phyloP scores from a whole-genome alignment of 139 green algal genomes.

The Spirogloea muscicola region DNA sequence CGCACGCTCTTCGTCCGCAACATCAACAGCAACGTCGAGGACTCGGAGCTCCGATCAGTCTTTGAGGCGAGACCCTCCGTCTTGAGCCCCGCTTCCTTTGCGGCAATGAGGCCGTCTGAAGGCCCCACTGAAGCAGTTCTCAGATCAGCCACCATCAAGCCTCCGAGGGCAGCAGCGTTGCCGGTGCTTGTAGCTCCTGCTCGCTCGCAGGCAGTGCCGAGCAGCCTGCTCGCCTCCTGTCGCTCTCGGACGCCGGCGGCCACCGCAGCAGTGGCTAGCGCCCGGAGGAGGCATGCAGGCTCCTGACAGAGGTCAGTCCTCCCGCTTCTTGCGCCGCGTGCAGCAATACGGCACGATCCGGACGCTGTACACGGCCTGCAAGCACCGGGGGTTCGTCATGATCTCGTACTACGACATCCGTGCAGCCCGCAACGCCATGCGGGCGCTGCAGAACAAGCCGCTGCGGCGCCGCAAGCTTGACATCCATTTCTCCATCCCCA shows the following conservation, averaged over 20 bases:
- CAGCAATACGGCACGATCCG: constrained; percentile 77
- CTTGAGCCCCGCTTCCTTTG: background rate
- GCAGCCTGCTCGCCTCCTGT: background rate
- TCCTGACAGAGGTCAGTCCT: background rate
- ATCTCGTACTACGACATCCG: constrained; percentile 88
- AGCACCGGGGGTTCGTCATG: constrained; percentile 78
- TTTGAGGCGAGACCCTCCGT: constrained; percentile 40
- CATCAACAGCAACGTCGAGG: constrained; percentile 57
- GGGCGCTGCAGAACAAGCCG: constrained; percentile 59
- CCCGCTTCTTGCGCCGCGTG: background rate
- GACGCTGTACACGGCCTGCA: constrained; percentile 71
- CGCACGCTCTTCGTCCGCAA: constrained; percentile 75
- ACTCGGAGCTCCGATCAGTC: constrained; percentile 43
- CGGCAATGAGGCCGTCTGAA: background rate
- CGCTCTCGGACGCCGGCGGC: too few species aligned
- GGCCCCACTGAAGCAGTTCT: background rate
- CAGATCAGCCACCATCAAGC: background rate
- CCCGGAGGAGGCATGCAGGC: too few species aligned
- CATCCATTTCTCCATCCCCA: constrained; percentile 68
- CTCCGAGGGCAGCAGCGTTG: too few species aligned
- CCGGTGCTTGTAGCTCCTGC: background rate
- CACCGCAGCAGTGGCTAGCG: too few species aligned
- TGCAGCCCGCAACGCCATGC: constrained; percentile 64
- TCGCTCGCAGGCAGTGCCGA: background rate
- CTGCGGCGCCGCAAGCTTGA: constrained; percentile 57